These are phyloP conservation scores for Andalucia godoyi DNA, from an alignment of 78 protist genomes.

Conservation along the genomic window DNA sequence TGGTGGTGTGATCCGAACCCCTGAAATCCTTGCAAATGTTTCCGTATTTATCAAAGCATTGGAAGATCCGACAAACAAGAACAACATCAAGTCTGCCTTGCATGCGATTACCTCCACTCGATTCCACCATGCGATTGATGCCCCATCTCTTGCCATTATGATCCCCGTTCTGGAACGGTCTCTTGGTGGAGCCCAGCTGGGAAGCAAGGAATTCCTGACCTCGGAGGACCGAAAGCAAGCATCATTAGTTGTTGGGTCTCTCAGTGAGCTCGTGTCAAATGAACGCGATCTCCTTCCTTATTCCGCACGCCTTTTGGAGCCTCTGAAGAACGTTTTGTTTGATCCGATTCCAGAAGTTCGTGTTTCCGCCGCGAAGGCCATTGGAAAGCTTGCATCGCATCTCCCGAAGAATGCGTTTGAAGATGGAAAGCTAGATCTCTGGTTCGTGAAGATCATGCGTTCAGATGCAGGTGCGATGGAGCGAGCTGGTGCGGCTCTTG, in stretches of 20 bases:
- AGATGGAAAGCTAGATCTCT: not conserved
- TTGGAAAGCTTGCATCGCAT: constrained; percentile 50
- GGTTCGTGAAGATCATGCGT: not conserved
- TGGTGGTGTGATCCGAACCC: constrained; percentile 81
- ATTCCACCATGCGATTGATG: constrained; percentile 81
- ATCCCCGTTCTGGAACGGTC: constrained; percentile 83
- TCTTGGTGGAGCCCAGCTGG: constrained; percentile 50
- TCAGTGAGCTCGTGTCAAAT: constrained; percentile 50
- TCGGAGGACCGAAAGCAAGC: constrained; percentile 61
- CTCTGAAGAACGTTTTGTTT: constrained; percentile 37
- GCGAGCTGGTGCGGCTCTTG: constrained; percentile 15
- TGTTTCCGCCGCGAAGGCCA: constrained; percentile 38
- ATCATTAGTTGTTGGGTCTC: constrained; percentile 41
- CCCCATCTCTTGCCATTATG: constrained; percentile 86
- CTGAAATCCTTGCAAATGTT: constrained; percentile 74
- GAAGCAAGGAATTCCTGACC: no score
- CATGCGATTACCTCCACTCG: constrained; percentile 58
- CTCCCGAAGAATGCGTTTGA: not conserved
- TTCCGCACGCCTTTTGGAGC: constrained; percentile 38
- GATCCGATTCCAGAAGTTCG: constrained; percentile 82
- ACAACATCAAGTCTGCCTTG: constrained; percentile 41
- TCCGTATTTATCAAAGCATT: constrained; percentile 61
- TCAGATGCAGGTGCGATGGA: not conserved
- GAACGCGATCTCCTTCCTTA: constrained; percentile 66
- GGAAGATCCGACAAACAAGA: constrained; percentile 49